Evolutionary conservation across 1,284 basidiomycete species (phyloP).

Genomic region (Moesziomyces globuligerus): DNA sequence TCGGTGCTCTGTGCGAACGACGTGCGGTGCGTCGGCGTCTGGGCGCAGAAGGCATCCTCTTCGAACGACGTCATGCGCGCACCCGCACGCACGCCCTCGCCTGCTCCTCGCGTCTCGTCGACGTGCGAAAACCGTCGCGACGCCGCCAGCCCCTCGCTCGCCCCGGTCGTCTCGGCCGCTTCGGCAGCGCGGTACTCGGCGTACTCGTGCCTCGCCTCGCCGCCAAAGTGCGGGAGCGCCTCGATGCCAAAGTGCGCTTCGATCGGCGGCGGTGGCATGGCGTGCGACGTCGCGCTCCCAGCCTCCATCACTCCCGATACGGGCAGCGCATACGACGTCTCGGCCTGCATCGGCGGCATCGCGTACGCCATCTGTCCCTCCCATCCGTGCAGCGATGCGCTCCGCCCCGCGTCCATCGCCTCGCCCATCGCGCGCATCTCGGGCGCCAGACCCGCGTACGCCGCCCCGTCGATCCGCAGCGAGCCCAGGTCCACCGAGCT

Average conservation of each 20-base stretch:
- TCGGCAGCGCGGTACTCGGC: no score
- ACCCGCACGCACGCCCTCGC: not conserved
- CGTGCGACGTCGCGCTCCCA: not conserved
- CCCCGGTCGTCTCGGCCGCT: no score
- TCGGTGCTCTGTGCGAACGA: constrained; percentile 10
- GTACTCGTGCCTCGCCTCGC: no score
- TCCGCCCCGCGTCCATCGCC: constrained; percentile 3
- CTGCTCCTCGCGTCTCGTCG: not conserved
- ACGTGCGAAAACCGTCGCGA: constrained; percentile 16
- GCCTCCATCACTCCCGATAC: constrained; percentile 1
- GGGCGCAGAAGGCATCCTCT: constrained; percentile 28
- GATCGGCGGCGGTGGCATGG: constrained; percentile 1
- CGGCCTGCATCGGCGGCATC: constrained; percentile 3
- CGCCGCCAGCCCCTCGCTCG: constrained; percentile 4
- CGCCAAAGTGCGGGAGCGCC: no score
- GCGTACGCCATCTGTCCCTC: constrained; percentile 15
- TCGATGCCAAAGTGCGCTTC: constrained; percentile 7
- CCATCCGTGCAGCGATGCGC: constrained; percentile 13
- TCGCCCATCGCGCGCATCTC: constrained; percentile 7
- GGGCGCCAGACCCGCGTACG: constrained; percentile 6
- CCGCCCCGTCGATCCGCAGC: constrained; percentile 32
- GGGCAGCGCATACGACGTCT: constrained; percentile 10
- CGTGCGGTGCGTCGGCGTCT: constrained; percentile 35
- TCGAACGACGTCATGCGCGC: constrained; percentile 17
- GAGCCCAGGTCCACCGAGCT: constrained; percentile 33